These are phyloP conservation scores for Raddia distichophylla DNA, from an alignment of 176 grass and related monocot species.

Conservation along the genomic window DNA sequence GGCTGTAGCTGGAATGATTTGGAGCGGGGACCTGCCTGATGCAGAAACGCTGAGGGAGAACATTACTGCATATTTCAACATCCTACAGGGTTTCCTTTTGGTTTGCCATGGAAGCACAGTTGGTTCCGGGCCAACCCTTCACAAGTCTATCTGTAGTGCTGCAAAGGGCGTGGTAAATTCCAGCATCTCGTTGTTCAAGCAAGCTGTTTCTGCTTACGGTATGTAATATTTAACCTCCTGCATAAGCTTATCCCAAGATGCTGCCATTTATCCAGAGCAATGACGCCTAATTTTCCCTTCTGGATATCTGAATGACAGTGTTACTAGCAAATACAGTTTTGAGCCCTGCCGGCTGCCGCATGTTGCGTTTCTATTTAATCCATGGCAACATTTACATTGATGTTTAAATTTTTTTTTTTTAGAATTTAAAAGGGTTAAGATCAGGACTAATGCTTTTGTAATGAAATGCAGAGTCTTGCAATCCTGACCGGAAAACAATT, in stretches of 20 bases:
- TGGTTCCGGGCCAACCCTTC: conserved; percentile 79
- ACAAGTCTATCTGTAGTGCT: conserved; percentile 63
- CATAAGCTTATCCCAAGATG: neutral
- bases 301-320: neutral
- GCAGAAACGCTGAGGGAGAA: conserved; percentile 74
- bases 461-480: conserved; percentile 55
- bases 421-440: conserved; percentile 17
- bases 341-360: neutral
- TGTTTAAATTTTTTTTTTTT: neutral
- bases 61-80: conserved; percentile 73
- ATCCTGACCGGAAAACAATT: conserved; percentile 47
- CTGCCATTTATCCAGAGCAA: neutral
- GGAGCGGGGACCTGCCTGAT: conserved; percentile 74
- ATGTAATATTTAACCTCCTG: conserved; percentile 21
- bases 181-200: conserved; percentile 78
- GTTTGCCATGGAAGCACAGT: conserved; percentile 76
- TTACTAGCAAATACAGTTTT: neutral
- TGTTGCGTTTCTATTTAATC: neutral
- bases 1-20: conserved; percentile 86
- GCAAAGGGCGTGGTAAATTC: conserved; percentile 68
- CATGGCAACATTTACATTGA: neutral
- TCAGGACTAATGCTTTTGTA: conserved; percentile 8
- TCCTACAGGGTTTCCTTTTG: conserved; percentile 88
- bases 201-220: conserved; percentile 77
- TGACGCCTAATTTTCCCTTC: neutral